A percentile compares a stretch with the other conserved stretches of the same genome.
These are phyloP conservation scores for Neurospora tetraspora DNA, from an alignment of 495 filamentous ascomycete genomes.

Conservation along the genomic window DNA sequence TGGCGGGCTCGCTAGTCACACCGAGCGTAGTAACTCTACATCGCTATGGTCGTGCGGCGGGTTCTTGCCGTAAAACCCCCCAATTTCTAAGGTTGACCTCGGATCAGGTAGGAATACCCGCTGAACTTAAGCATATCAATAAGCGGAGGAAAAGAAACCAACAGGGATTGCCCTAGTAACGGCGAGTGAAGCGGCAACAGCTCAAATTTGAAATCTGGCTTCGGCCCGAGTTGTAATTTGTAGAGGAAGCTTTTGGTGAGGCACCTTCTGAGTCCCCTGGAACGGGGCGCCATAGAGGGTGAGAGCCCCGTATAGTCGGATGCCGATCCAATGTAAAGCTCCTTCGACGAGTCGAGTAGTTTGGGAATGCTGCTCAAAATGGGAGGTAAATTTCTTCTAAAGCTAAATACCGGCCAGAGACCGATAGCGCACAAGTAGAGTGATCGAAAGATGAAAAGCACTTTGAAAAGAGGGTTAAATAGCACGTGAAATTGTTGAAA, in stretches of 20 bases:
- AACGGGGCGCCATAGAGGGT: conserved; percentile 52
- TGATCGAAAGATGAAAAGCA: conserved; percentile 66
- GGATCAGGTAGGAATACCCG: neutral
- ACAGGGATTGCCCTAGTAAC: neutral
- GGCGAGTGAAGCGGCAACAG: no score
- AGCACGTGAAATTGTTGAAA: conserved; percentile 71
- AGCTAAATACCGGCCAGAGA: conserved; percentile 64
- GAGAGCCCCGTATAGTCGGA: conserved; percentile 49
- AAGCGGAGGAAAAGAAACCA: neutral
- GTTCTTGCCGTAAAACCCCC: no score
- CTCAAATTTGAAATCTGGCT: no score
- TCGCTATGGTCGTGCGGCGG: no score
- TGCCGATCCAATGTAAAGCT: conserved; percentile 6
- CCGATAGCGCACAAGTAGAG: conserved; percentile 67
- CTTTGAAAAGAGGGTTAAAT: conserved; percentile 66
- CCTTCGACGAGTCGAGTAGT: neutral
- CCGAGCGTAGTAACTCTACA: no score
- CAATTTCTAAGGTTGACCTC: no score
- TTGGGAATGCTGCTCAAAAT: neutral
- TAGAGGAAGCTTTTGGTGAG: no score
- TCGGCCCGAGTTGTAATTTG: no score
- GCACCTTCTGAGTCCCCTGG: no score
- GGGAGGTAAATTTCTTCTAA: conserved; percentile 20
- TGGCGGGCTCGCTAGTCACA: no score
- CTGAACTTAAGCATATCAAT: neutral